Evolutionary conservation across 805 yeast genomes (phyloP), one percentile per base, ranked within the genome.

Genomic region (Saturnispora saitoi): DNA sequence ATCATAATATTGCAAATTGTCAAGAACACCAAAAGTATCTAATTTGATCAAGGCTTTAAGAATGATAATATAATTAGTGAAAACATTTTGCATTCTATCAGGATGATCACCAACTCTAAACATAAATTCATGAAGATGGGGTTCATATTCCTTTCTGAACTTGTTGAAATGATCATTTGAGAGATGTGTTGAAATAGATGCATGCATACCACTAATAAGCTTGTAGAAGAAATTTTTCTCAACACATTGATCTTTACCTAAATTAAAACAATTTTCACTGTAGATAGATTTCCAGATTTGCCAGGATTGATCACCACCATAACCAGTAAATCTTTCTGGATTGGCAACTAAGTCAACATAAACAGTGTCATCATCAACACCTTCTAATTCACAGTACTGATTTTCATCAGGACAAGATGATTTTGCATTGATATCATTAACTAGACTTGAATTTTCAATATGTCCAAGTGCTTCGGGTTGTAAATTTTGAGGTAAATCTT

Each of bases 321-420:
- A 93, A 0, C 99, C 99, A 0, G 99, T 95, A 69, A 86, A 93
- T 59, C 98, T 73, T 66, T 93, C 99, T 0, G 96, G 96, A 61
- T 95, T 95, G 48, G 85, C 86, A 19, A 83, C 72, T 49, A 93
- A 73, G 59, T 90, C 88, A 28, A 93, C 95, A 58, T 83, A 83
- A 1, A 88, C 96, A 48, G 89, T 81, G 51, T 80, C 76, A 57
- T 79, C 78, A 55, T 75, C 78, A 42, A 76, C 73, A 1, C 49
- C 55, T 57, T 80, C 86, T 34, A 81, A 67, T 60, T 81, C 86
- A 60, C 86, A 81, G 68, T 83, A 86, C 58, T 83, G 86, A 42
- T 61, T 61, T n/a, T 51, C 51, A 8, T 26, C 44, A 15, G 42
- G 47, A 7, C 32, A 24, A 2, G 29, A 41, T 7, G 54, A 44